Percentiles rank a stretch among this genome's conserved stretches.
These are phyloP conservation scores for Falciphora oryzae DNA, from an alignment of 2,329 filamentous ascomycete genomes.

Conservation along the genomic window DNA sequence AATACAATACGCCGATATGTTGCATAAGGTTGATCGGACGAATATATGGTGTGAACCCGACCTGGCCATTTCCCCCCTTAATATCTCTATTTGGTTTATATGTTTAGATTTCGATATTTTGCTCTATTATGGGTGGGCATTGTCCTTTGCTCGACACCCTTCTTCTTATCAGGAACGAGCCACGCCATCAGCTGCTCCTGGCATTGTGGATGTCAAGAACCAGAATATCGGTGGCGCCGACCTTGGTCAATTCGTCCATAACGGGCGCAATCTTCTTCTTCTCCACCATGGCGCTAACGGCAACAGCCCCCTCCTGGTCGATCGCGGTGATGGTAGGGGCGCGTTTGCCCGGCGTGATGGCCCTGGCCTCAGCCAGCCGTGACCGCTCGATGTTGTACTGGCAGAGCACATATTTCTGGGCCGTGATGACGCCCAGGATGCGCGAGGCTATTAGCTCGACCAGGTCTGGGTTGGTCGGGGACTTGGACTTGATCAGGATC, in stretches of 20 bases:
- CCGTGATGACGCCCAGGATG: conserved; percentile 90
- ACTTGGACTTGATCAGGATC: conserved; percentile 85
- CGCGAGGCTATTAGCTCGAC: conserved; percentile 80
- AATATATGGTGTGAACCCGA: background rate
- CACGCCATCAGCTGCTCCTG: conserved; percentile 17
- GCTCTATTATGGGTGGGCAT: background rate
- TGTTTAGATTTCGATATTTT: too few species aligned
- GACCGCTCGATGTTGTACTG: conserved; percentile 86
- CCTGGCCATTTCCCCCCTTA: background rate
- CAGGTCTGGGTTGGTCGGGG: conserved; percentile 71
- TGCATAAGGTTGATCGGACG: background rate
- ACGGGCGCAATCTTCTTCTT: conserved; percentile 77
- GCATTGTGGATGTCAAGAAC: conserved; percentile 78
- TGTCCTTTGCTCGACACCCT: background rate
- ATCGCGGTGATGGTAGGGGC: conserved; percentile 87
- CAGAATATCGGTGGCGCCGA: conserved; percentile 79
- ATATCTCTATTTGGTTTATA: background rate
- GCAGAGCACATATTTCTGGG: conserved; percentile 89
- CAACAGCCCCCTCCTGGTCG: conserved; percentile 87
- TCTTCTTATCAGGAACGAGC: background rate
- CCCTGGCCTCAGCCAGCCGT: conserved; percentile 59
- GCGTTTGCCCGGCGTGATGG: conserved; percentile 87
- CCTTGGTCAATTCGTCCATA: conserved; percentile 75
- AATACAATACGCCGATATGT: background rate
- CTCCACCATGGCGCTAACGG: conserved; percentile 90